Conservation (phyloP, 148 eudicot species). For the Heliamphora exappendiculata region DNA sequence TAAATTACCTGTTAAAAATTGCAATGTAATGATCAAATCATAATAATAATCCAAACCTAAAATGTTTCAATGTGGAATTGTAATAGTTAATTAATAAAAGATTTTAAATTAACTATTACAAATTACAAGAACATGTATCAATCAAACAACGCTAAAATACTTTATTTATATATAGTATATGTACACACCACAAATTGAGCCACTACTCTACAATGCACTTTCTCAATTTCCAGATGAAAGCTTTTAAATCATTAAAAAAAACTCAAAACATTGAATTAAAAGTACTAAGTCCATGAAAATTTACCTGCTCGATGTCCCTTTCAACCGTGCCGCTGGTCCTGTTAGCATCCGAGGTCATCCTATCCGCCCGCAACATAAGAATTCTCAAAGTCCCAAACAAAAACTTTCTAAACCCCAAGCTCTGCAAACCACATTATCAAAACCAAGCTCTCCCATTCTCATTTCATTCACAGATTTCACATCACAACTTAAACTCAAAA, state of each 20-base stretch:
- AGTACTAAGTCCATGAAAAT: neutral
- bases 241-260: neutral
- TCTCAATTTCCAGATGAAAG: neutral
- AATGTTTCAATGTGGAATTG: no score
- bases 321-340: constrained; percentile 49
- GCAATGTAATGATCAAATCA: no score
- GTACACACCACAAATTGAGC: no score
- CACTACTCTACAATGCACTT: neutral
- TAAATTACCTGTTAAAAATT: no score
- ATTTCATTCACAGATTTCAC: constrained; percentile 7
- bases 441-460: constrained; percentile 35
- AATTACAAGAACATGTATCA: no score
- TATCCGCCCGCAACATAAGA: constrained; percentile 22
- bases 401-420: constrained; percentile 15
- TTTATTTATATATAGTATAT: no score
- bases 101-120: no score
- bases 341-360: constrained; percentile 54
- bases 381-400: constrained; percentile 5
- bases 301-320: constrained; percentile 74
- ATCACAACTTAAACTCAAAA: neutral
- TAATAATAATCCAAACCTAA: no score
- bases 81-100: no score
- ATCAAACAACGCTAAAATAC: no score
- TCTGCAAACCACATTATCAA: constrained; percentile 24
- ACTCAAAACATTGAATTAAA: neutral